A percentile compares a stretch with the other conserved stretches of the same genome.
These are phyloP conservation scores for Penicillium bovifimosum DNA, from an alignment of 495 filamentous ascomycete species.

Conservation along the genomic window DNA sequence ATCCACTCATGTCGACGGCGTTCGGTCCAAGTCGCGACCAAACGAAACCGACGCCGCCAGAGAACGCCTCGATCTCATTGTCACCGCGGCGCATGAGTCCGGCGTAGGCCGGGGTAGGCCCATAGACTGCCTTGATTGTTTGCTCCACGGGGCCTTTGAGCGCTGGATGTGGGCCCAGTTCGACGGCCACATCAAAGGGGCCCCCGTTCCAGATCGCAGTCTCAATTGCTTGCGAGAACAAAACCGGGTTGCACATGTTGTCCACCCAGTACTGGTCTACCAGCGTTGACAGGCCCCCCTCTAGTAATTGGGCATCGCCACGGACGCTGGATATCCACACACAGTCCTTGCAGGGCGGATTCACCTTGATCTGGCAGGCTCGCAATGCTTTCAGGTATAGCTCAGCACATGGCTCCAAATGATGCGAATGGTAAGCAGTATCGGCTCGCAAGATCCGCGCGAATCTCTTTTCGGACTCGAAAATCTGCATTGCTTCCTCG, in stretches of 20 bases:
- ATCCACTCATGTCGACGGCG: not conserved
- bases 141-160: constrained; percentile 9
- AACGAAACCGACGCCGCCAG: not conserved
- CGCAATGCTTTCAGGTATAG: not conserved
- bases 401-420: not conserved
- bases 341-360: not conserved
- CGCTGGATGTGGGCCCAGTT: not conserved
- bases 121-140: not conserved
- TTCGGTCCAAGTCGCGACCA: not conserved
- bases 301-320: not conserved
- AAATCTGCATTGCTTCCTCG: not conserved
- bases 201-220: not conserved
- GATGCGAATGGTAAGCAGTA: not conserved
- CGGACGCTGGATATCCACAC: not conserved
- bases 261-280: not conserved
- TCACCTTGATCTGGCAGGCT: not conserved
- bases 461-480: not conserved
- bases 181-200: not conserved
- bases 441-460: not conserved
- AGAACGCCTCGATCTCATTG: not conserved
- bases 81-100: not conserved
- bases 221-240: not conserved
- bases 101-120: not conserved
- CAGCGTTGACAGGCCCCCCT: not conserved
- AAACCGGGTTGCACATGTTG: not conserved